Evolutionary conservation across 306 rosid genomes (phyloP).

Genomic region (Aeschynomene evenia): DNA sequence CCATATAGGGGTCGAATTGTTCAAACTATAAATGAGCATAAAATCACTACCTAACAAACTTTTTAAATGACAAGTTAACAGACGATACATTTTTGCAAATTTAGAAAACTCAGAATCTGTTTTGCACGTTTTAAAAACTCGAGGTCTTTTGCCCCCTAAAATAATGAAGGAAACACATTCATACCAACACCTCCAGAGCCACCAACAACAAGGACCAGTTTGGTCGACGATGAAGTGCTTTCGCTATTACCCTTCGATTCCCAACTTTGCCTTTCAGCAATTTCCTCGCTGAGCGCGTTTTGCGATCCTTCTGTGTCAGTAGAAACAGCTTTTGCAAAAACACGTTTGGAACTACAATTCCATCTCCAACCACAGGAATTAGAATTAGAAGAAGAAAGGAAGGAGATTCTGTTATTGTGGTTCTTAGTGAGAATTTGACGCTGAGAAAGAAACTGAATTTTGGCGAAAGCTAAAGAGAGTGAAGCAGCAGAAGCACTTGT

Average conservation of each 20-base stretch:
- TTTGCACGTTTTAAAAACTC: too few species aligned
- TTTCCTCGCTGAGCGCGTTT: constrained; percentile 47
- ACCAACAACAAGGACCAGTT: constrained; percentile 81
- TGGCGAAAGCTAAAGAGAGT: constrained; percentile 36
- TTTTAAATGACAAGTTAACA: too few species aligned
- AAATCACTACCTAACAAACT: too few species aligned
- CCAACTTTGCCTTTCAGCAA: constrained; percentile 39
- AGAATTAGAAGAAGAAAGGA: neutral
- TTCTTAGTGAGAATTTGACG: constrained; percentile 27
- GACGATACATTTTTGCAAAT: too few species aligned
- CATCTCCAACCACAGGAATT: constrained; percentile 22
- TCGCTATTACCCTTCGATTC: constrained; percentile 32
- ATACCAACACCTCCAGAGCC: constrained; percentile 93
- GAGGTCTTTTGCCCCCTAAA: neutral
- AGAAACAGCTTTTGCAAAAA: constrained; percentile 37
- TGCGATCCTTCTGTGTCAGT: constrained; percentile 35
- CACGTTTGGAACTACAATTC: constrained; percentile 11
- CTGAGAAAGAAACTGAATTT: constrained; percentile 28
- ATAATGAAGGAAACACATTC: neutral
- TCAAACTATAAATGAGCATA: too few species aligned
- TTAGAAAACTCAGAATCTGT: too few species aligned
- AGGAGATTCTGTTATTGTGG: constrained; percentile 4
- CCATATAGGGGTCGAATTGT: too few species aligned
- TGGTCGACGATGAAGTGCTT: constrained; percentile 48
- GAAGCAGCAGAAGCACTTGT: neutral